phyloP scores from a whole-genome alignment of 2,329 filamentous ascomycete genomes.

The Aureobasidium sp. region DNA sequence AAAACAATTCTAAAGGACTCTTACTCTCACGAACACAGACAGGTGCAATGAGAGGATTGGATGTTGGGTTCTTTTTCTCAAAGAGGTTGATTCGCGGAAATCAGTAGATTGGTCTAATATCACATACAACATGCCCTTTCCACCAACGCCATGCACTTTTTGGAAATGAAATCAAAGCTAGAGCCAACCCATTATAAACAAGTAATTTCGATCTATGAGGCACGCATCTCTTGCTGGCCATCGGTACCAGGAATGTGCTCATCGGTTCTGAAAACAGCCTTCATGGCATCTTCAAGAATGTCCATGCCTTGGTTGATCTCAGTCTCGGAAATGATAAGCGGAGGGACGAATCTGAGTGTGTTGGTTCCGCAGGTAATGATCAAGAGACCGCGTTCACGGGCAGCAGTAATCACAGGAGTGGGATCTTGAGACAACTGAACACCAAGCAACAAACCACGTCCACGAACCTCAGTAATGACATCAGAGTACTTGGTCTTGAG shows the following conservation, averaged over 20 bases:
- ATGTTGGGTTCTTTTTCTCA: too few relatives aligned
- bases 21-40: too few relatives aligned
- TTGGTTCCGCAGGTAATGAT: slow-evolving; percentile 92
- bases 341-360: slow-evolving; percentile 85
- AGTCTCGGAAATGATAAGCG: slow-evolving; percentile 67
- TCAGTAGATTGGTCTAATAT: neutral
- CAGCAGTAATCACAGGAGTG: slow-evolving; percentile 68
- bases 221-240: slow-evolving; percentile 37
- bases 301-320: slow-evolving; percentile 72
- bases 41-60: too few relatives aligned
- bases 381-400: slow-evolving; percentile 79
- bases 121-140: neutral
- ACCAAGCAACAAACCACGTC: slow-evolving; percentile 77
- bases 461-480: slow-evolving; percentile 69
- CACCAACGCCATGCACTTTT: slow-evolving; percentile 3
- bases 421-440: slow-evolving; percentile 72
- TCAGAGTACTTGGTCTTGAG: slow-evolving; percentile 57
- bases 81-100: neutral
- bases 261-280: slow-evolving; percentile 40
- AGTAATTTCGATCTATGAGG: neutral
- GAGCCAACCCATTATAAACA: neutral
- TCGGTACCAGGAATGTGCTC: slow-evolving; percentile 30
- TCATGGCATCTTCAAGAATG: slow-evolving; percentile 64
- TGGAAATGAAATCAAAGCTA: neutral
- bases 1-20: too few relatives aligned